A percentile compares a stretch with the other conserved stretches of the same genome.
Evolutionary conservation across 2,329 filamentous ascomycete genomes (phyloP).

Genomic region (Trichoderma koningii): DNA sequence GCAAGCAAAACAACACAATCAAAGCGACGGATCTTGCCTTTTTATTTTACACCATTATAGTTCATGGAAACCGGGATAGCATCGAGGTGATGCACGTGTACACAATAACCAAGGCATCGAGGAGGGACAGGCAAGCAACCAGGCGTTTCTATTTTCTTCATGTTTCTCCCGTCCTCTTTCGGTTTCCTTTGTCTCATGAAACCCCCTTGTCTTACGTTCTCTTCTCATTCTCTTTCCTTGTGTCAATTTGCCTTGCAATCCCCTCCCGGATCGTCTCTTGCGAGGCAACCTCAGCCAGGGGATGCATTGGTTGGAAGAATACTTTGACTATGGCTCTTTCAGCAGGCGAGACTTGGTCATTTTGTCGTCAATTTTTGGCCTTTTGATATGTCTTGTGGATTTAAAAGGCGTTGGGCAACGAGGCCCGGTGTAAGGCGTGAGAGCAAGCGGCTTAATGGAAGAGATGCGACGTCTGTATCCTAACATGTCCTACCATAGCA

Average conservation of each 20-base stretch:
- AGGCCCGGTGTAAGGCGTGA: constrained; percentile 17
- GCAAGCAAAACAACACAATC: constrained; percentile 27
- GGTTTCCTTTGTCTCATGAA: neutral
- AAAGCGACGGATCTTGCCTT: constrained; percentile 22
- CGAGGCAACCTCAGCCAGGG: neutral
- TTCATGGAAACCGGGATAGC: constrained; percentile 20
- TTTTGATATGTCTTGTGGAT: constrained; percentile 15
- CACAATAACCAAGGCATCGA: constrained; percentile 25
- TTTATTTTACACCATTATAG: neutral
- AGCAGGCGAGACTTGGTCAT: neutral
- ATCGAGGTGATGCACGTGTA: constrained; percentile 26
- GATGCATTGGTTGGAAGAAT: neutral
- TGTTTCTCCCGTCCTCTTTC: constrained; percentile 24
- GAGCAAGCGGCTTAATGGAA: constrained; percentile 19
- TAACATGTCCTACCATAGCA: constrained; percentile 11
- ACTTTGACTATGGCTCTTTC: neutral
- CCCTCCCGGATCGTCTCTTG: neutral
- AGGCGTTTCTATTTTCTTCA: constrained; percentile 25
- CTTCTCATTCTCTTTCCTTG: constrained; percentile 26
- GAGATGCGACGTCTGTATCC: neutral
- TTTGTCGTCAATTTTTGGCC: constrained; percentile 11
- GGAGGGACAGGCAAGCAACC: constrained; percentile 23
- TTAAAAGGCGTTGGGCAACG: constrained; percentile 19
- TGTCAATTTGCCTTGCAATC: neutral
- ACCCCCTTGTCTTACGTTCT: constrained; percentile 30